Evolutionary conservation across 345 rosid species (phyloP).

Genomic region (Reutealis trisperma): DNA sequence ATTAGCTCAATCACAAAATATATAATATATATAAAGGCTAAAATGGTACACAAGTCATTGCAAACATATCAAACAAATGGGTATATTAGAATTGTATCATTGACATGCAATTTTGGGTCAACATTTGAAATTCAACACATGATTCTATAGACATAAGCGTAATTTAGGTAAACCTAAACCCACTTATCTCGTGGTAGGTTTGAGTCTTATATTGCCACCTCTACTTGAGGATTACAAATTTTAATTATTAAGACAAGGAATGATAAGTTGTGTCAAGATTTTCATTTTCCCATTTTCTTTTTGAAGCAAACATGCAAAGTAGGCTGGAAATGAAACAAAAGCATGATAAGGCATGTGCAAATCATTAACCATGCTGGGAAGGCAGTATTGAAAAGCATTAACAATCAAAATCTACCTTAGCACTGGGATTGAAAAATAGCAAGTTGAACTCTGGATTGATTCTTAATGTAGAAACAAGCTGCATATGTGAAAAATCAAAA

Average conservation of each 20-base stretch:
- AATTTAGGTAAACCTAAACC: not conserved
- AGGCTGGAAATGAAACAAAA: not conserved
- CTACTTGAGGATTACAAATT: not conserved
- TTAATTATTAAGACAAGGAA: not conserved
- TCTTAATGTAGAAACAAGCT: conserved; percentile 84
- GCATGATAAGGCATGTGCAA: not conserved
- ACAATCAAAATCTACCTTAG: conserved; percentile 59
- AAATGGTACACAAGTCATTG: not conserved
- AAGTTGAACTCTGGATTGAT: conserved; percentile 79
- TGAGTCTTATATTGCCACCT: not conserved
- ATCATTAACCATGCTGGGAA: not conserved
- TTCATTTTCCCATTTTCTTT: not conserved
- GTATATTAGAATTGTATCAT: not conserved
- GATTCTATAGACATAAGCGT: not conserved
- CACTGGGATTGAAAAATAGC: conserved; percentile 68
- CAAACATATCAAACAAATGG: not conserved
- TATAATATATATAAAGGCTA: no score
- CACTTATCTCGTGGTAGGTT: not conserved
- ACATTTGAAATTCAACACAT: not conserved
- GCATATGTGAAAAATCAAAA: conserved; percentile 41
- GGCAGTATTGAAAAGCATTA: conserved; percentile 3
- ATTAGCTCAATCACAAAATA: no score
- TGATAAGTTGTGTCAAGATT: not conserved
- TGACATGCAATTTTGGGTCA: not conserved
- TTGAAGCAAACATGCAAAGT: not conserved